These are phyloP conservation scores for Sphaceloma murrayae DNA, from an alignment of 2,329 filamentous ascomycete species.

Conservation along the genomic window DNA sequence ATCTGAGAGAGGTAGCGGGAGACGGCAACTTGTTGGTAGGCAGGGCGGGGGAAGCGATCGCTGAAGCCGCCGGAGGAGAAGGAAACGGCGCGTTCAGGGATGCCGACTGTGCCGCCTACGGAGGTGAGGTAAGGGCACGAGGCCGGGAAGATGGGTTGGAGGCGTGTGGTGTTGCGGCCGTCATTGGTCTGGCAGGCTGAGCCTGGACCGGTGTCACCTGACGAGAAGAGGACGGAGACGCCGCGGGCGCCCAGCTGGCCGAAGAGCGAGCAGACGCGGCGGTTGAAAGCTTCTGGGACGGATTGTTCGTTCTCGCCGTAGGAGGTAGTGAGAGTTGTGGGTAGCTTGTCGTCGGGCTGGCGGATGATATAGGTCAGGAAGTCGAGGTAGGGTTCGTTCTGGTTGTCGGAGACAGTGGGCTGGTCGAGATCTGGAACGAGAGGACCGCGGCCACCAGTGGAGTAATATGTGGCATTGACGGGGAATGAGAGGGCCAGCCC, in stretches of 20 bases:
- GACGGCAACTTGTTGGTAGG: constrained; percentile 36
- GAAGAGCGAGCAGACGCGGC: constrained; percentile 53
- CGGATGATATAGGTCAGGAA: constrained; percentile 50
- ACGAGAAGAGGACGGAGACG: constrained; percentile 51
- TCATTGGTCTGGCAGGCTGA: constrained; percentile 38
- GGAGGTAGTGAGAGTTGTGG: constrained; percentile 52
- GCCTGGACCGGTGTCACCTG: constrained; percentile 52
- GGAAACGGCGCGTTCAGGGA: constrained; percentile 37
- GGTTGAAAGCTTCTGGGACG: constrained; percentile 49
- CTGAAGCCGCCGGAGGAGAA: constrained; percentile 38
- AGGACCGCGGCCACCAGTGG: constrained; percentile 46
- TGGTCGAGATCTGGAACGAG: constrained; percentile 39
- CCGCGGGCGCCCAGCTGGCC: constrained; percentile 55
- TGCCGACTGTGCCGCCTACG: constrained; percentile 36
- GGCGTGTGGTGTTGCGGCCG: constrained; percentile 36
- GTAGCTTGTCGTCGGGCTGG: constrained; percentile 45
- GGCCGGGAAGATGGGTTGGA: constrained; percentile 39
- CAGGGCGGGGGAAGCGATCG: constrained; percentile 34
- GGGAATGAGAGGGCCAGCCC: constrained; percentile 44
- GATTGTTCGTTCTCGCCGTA: constrained; percentile 57
- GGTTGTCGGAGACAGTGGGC: constrained; percentile 37
- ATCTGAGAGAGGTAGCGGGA: constrained; percentile 32
- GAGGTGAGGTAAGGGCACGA: constrained; percentile 39
- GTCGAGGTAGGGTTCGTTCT: constrained; percentile 60
- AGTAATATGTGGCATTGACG: constrained; percentile 46